Evolutionary conservation across 805 yeast genomes (phyloP), one percentile per base, ranked within the genome.

Genomic region (Candida maris): DNA sequence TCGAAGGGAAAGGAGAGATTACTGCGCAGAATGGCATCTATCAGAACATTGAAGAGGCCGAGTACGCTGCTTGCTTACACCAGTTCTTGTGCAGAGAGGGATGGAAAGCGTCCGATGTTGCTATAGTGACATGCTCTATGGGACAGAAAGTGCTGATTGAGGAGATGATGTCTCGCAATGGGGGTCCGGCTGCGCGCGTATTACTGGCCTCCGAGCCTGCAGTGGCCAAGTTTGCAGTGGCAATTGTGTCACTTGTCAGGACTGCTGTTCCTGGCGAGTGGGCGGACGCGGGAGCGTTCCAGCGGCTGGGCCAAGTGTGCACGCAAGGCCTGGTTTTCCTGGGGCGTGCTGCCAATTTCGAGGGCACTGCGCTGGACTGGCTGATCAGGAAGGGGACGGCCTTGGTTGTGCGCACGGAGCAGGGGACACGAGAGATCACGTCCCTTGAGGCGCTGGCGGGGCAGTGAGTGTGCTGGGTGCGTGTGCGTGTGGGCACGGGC

Each of bases 1-100:
- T 66, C 22, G 46, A 53, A 14, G 62, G 57, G 8, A 34, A 41
- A 5, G 59, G 58, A 6, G 71, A 64, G 30, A 38, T 49, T 2
- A 57, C 54, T 31, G 49, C 53, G 2, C 34, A 41, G 1, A 49
- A 56, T 1, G 53, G 49, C 1, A 40, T 51, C 20, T 54, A 34
- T 54, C 71, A 64, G 26, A 70, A 70, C 38, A 35, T 65, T n/a
- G 62, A 57, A 7, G 76, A 76, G 44, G 80, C 79, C 1, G 75
- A 71, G 41, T 69, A 57, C 38, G 59, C 68, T 13, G 72, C 72
- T 12, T 54, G 59, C 1, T 41, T 75, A 5, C 75, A 59, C 45
- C 67, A 65, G 52, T 75, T 72, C 38, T 56, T 78, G 68, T 46
- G 71, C 4, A 40, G 65, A 3, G 35, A 66, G 15, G 76, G 74